A percentile compares a stretch with the other conserved stretches of the same genome.
These are phyloP conservation scores for Ballota nigra DNA, from an alignment of 257 asterid genomes.

Conservation along the genomic window DNA sequence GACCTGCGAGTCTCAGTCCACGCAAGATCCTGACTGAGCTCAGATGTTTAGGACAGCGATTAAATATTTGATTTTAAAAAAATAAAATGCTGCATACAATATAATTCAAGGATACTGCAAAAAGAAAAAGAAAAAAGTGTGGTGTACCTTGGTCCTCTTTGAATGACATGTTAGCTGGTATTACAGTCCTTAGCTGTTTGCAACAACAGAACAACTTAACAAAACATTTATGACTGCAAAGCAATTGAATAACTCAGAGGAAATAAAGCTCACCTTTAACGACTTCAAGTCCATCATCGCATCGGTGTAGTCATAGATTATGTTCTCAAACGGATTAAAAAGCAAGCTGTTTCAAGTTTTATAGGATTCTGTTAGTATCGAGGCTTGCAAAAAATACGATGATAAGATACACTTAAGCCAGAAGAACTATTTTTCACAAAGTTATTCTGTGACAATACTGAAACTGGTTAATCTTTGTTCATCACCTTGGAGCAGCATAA, in stretches of 20 bases:
- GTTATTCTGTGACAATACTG: background rate
- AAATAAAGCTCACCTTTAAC: slow-evolving; percentile 52
- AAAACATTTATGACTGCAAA: slow-evolving; percentile 7
- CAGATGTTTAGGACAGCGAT: slow-evolving; percentile 5
- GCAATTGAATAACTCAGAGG: slow-evolving; percentile 1
- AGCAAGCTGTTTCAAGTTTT: slow-evolving; percentile 64
- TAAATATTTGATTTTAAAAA: background rate
- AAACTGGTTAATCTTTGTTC: background rate
- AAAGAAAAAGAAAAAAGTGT: background rate
- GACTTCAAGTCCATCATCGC: slow-evolving; percentile 71
- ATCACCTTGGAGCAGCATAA: slow-evolving; percentile 13
- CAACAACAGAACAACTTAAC: slow-evolving; percentile 27
- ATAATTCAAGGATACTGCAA: slow-evolving; percentile 15
- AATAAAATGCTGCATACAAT: background rate
- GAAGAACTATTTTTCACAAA: background rate
- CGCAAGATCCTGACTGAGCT: slow-evolving; percentile 90
- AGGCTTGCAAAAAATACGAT: background rate
- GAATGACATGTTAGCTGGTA: slow-evolving; percentile 75
- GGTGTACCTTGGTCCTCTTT: slow-evolving; percentile 79
- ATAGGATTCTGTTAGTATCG: slow-evolving; percentile 26
- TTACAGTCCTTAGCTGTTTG: slow-evolving; percentile 72
- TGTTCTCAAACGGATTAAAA: slow-evolving; percentile 65
- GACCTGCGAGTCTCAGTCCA: slow-evolving; percentile 94
- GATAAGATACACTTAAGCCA: background rate
- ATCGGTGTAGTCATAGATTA: slow-evolving; percentile 68